phyloP scores from a whole-genome alignment of 306 rosid species.

The Quercus wislizeni region DNA sequence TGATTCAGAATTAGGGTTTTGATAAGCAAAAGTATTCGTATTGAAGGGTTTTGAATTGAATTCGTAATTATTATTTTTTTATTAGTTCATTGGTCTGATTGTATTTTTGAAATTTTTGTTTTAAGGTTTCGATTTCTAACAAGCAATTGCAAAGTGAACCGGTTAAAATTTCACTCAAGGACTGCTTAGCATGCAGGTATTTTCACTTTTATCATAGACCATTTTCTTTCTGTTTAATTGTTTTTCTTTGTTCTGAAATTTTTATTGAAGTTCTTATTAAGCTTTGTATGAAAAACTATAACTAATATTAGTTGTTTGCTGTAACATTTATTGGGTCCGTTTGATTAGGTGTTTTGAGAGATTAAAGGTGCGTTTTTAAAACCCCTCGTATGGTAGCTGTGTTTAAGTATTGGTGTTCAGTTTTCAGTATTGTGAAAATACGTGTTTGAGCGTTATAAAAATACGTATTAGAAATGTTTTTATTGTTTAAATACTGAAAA shows the following conservation, averaged over 20 bases:
- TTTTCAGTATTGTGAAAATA: too few relatives aligned
- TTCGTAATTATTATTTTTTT: neutral
- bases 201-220: neutral
- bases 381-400: too few relatives aligned
- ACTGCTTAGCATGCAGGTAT: conserved; percentile 98
- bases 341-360: neutral
- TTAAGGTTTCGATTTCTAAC: conserved; percentile 56
- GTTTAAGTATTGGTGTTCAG: too few relatives aligned
- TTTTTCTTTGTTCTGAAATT: neutral
- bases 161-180: conserved; percentile 91
- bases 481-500: too few relatives aligned
- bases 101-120: neutral
- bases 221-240: neutral
- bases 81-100: neutral
- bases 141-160: conserved; percentile 68
- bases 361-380: neutral
- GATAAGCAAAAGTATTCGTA: neutral
- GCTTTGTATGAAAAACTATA: neutral
- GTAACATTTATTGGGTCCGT: too few relatives aligned
- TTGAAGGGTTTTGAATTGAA: neutral
- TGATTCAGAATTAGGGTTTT: neutral
- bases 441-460: too few relatives aligned
- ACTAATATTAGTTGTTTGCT: neutral
- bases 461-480: too few relatives aligned
- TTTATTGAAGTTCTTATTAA: neutral